phyloP scores from a whole-genome alignment of 164 flowering plant genomes.

The Tetrastigma voinierianum region DNA sequence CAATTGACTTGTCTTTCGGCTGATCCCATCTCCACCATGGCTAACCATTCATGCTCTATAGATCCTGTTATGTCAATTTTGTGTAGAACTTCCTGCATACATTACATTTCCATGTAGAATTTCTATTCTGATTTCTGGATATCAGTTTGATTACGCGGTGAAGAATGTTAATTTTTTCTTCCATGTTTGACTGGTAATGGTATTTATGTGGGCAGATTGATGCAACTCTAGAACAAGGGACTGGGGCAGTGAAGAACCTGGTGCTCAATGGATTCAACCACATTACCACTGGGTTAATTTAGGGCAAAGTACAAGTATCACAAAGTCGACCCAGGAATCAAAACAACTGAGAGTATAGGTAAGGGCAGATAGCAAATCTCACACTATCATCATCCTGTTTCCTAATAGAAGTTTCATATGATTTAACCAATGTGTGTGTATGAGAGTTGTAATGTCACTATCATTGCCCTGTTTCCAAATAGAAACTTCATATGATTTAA shows the following conservation, averaged over 20 bases:
- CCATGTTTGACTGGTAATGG: neutral
- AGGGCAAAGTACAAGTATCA: constrained; percentile 88
- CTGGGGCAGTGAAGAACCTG: constrained; percentile 65
- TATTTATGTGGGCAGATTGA: constrained; percentile 54
- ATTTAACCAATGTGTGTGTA: no score
- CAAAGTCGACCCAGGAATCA: constrained; percentile 38
- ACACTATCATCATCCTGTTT: no score
- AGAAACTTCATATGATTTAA: no score
- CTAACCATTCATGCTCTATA: neutral
- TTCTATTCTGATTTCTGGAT: no score
- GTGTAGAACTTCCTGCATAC: no score
- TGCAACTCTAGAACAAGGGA: constrained; percentile 77
- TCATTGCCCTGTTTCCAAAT: no score
- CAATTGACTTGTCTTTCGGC: neutral
- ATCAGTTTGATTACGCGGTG: no score
- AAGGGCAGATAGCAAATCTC: no score
- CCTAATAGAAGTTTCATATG: no score
- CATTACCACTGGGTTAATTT: constrained; percentile 63
- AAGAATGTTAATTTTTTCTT: neutral
- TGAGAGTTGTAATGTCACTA: no score
- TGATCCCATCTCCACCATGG: neutral
- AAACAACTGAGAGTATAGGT: no score
- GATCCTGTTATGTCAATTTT: neutral
- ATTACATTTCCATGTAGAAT: no score
- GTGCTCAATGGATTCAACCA: constrained; percentile 63